phyloP scores from a whole-genome alignment of 805 yeast species.

The Hanseniaspora guilliermondii region DNA sequence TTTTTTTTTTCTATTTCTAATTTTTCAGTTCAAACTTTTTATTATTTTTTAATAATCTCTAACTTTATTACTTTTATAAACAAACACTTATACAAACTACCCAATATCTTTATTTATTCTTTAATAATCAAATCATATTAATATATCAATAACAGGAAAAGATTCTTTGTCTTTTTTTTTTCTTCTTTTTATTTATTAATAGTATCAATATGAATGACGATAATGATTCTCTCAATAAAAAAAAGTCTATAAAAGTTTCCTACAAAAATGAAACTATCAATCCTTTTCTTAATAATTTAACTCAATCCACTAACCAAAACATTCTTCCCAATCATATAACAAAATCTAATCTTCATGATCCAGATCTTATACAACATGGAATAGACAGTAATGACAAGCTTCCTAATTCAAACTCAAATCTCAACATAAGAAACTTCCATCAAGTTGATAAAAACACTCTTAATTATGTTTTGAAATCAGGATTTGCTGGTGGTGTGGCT shows the following conservation, averaged over 20 bases:
- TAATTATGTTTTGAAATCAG: slow-evolving; percentile 72
- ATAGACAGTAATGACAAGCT: slow-evolving; percentile 9
- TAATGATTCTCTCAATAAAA: background rate
- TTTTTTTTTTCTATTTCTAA: too few species aligned
- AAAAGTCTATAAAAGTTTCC: background rate
- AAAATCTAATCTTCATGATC: slow-evolving; percentile 10
- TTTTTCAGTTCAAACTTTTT: too few species aligned
- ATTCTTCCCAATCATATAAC: background rate
- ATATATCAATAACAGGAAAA: too few species aligned
- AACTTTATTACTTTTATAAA: too few species aligned
- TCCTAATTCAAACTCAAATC: background rate
- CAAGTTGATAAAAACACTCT: slow-evolving; percentile 47
- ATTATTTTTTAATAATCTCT: too few species aligned
- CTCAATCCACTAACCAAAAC: background rate
- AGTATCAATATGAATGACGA: background rate
- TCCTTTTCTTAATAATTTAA: background rate
- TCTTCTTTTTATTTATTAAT: background rate
- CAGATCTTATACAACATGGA: slow-evolving; percentile 12
- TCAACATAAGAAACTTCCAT: background rate
- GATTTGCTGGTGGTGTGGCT: slow-evolving; percentile 88
- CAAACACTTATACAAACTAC: too few species aligned
- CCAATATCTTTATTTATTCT: too few species aligned
- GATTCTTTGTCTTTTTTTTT: background rate
- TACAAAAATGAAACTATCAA: background rate
- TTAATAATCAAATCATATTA: too few species aligned